These are phyloP conservation scores for Lupinus albus DNA, from an alignment of 306 rosid species.

Conservation along the genomic window DNA sequence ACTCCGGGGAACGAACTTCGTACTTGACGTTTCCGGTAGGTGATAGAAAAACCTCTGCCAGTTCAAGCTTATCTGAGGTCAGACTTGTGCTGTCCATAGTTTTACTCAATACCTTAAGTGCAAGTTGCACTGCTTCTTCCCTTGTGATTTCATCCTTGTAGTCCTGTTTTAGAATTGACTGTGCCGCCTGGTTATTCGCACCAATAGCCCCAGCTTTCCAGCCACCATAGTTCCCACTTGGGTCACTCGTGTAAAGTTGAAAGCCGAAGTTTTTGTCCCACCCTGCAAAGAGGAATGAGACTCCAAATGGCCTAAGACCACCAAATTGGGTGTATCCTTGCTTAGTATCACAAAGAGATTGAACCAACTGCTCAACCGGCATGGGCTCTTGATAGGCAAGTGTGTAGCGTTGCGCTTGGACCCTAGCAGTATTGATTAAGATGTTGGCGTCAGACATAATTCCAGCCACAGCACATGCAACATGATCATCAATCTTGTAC, in stretches of 20 bases:
- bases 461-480: constrained; percentile 60
- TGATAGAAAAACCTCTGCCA: constrained; percentile 55
- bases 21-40: constrained; percentile 56
- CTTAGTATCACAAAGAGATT: constrained; percentile 59
- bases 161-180: constrained; percentile 58
- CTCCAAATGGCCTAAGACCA: constrained; percentile 58
- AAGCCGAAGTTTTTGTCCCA: constrained; percentile 61
- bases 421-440: constrained; percentile 56
- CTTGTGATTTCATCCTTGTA: constrained; percentile 59
- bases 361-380: constrained; percentile 62
- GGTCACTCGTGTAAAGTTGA: constrained; percentile 59
- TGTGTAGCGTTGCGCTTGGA: constrained; percentile 59
- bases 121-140: constrained; percentile 61
- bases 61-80: constrained; percentile 58
- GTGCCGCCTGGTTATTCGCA: constrained; percentile 62
- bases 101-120: constrained; percentile 53
- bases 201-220: constrained; percentile 62
- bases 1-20: constrained; percentile 54
- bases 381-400: constrained; percentile 56
- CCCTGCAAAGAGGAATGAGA: constrained; percentile 57
- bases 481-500: constrained; percentile 61
- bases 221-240: constrained; percentile 62
- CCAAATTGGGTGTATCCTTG: constrained; percentile 60
- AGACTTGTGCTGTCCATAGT: constrained; percentile 61
- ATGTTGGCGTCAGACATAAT: constrained; percentile 63